phyloP scores from a whole-genome alignment of 768 basidiomycete species.

The Mycena rebaudengoi region DNA sequence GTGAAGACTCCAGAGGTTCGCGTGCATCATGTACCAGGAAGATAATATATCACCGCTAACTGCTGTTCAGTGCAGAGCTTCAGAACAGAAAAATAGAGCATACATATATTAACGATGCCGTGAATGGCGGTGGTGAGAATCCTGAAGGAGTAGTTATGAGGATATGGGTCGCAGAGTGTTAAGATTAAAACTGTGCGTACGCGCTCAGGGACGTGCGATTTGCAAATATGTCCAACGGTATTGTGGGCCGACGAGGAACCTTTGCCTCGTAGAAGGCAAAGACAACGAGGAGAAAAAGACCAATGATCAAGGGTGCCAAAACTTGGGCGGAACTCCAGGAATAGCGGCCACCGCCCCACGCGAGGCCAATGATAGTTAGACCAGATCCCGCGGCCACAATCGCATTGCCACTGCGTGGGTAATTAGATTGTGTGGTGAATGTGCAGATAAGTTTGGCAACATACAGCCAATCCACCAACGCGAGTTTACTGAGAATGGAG shows the following conservation, averaged over 20 bases:
- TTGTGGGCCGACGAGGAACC: constrained; percentile 28
- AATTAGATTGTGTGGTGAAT: neutral
- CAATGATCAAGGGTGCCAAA: constrained; percentile 50
- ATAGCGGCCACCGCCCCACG: constrained; percentile 48
- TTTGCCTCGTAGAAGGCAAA: constrained; percentile 40
- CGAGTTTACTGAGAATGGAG: constrained; percentile 36
- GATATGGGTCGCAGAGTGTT: no score
- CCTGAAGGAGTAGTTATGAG: constrained; percentile 19
- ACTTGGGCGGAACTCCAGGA: constrained; percentile 47
- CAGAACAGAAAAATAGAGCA: neutral
- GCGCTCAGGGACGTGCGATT: constrained; percentile 51
- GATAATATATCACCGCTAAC: constrained; percentile 37
- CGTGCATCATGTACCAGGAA: constrained; percentile 36
- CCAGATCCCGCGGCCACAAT: constrained; percentile 41
- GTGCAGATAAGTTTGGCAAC: constrained; percentile 7
- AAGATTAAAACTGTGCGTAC: constrained; percentile 27
- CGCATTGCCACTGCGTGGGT: constrained; percentile 40
- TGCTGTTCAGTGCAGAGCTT: neutral
- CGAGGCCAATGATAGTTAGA: constrained; percentile 45
- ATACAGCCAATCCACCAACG: constrained; percentile 46
- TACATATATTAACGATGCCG: constrained; percentile 32
- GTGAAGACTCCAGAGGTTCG: neutral
- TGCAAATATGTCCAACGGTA: constrained; percentile 40
- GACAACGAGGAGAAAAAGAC: constrained; percentile 39
- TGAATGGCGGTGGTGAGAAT: constrained; percentile 40